Percentiles rank a stretch among this genome's conserved stretches.
phyloP scores from a whole-genome alignment of 495 filamentous ascomycete genomes.

The Barbatosphaeria neglecta region DNA sequence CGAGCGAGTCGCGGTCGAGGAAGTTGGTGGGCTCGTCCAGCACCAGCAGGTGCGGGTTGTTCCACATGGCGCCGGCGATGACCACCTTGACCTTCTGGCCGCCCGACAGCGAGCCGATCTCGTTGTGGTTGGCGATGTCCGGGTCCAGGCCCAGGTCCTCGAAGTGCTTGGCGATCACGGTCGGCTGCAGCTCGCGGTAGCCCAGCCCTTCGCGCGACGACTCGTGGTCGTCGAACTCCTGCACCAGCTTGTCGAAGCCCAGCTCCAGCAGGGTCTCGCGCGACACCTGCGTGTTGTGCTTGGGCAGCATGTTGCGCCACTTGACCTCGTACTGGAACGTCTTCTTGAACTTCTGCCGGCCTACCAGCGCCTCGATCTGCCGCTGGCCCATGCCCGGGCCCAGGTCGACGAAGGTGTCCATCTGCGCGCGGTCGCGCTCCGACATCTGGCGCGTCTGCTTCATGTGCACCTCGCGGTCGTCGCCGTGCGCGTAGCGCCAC shows the following conservation, averaged over 20 bases:
- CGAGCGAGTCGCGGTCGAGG: constrained; percentile 92
- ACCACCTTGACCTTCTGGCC: constrained; percentile 99
- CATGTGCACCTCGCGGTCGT: constrained; percentile 91
- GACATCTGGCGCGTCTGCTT: constrained; percentile 94
- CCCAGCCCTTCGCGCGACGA: constrained; percentile 93
- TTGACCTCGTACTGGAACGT: constrained; percentile 98
- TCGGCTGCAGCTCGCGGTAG: constrained; percentile 82
- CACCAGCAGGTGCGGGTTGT: constrained; percentile 93
- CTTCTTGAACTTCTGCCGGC: constrained; percentile 98
- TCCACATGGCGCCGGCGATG: constrained; percentile 96
- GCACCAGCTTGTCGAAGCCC: constrained; percentile 85
- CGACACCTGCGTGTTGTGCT: constrained; percentile 84
- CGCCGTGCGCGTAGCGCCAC: constrained; percentile 95
- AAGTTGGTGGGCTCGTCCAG: constrained; percentile 99
- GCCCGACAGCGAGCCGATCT: constrained; percentile 92
- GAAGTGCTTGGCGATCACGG: constrained; percentile 94
- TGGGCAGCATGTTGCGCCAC: constrained; percentile 80
- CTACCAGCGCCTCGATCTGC: constrained; percentile 79
- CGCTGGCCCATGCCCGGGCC: constrained; percentile 67
- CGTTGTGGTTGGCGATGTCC: constrained; percentile 96
- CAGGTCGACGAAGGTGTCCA: constrained; percentile 78
- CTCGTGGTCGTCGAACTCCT: constrained; percentile 98
- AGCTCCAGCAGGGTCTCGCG: constrained; percentile 78
- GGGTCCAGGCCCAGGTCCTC: constrained; percentile 93
- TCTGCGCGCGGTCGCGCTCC: constrained; percentile 71